These are phyloP conservation scores for Coemansia sp. DNA, from an alignment of 192 early-diverging fungal species.

Conservation along the genomic window DNA sequence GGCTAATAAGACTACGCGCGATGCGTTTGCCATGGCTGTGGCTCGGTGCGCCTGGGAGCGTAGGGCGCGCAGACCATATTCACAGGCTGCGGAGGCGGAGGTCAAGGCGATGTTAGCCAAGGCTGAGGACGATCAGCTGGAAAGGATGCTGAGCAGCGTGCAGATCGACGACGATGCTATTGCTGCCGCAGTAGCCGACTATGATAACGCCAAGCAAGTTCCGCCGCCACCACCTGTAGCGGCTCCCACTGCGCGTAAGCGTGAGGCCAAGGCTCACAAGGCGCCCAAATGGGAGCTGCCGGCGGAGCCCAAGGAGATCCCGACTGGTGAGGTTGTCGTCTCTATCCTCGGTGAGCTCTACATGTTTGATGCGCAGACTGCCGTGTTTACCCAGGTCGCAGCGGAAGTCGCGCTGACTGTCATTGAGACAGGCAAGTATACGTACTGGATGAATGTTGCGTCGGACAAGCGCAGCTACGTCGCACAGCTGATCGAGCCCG, in stretches of 20 bases:
- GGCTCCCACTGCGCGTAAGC: constrained; percentile 9
- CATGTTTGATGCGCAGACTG: constrained; percentile 63
- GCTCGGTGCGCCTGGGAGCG: constrained; percentile 52
- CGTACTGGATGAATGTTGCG: constrained; percentile 62
- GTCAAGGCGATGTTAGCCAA: constrained; percentile 26
- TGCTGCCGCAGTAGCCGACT: constrained; percentile 7
- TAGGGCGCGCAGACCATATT: constrained; percentile 25
- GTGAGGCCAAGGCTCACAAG: background rate
- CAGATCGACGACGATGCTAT: constrained; percentile 37
- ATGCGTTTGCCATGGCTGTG: constrained; percentile 43
- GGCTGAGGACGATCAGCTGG: constrained; percentile 47
- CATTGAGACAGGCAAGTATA: constrained; percentile 36
- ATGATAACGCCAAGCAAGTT: background rate
- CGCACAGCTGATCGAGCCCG: constrained; percentile 66
- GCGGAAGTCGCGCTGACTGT: constrained; percentile 46
- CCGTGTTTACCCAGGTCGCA: constrained; percentile 62
- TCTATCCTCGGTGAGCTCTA: constrained; percentile 63
- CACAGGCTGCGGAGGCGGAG: constrained; percentile 32
- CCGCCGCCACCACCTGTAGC: constrained; percentile 11
- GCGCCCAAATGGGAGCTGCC: constrained; percentile 34
- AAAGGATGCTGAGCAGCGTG: constrained; percentile 36
- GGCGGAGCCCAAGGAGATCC: constrained; percentile 30
- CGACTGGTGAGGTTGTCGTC: constrained; percentile 55
- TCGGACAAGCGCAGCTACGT: constrained; percentile 52
- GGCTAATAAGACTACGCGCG: constrained; percentile 18